Percentiles rank a stretch among this genome's conserved stretches.
These are phyloP conservation scores for Globisporangium sylvaticum DNA, from an alignment of 352 stramenopile species.

Conservation along the genomic window DNA sequence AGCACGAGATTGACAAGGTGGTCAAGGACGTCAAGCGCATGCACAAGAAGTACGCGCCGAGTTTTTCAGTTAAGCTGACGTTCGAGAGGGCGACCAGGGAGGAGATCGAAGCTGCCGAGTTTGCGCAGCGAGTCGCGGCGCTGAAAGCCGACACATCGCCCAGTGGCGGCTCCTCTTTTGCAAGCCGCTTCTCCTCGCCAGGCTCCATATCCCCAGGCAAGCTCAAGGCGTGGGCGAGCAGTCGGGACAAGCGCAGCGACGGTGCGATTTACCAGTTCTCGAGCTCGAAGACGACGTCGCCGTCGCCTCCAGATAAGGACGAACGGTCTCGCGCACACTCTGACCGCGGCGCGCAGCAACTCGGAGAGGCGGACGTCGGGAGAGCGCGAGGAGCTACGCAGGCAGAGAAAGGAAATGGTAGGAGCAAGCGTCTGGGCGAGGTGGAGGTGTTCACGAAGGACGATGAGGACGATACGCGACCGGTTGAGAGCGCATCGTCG, in stretches of 20 bases:
- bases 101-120: conserved; percentile 17
- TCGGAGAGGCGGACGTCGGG: background rate
- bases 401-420: background rate
- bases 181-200: conserved; percentile 8
- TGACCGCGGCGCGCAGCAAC: conserved; percentile 3
- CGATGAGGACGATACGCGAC: conserved; percentile 3
- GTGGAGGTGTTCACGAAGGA: conserved; percentile 10
- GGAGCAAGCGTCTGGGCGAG: background rate
- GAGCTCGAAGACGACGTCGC: conserved; percentile 5
- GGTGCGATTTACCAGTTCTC: conserved; percentile 5
- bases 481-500: background rate
- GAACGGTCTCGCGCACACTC: conserved; percentile 9
- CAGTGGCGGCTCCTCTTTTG: conserved; percentile 1
- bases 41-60: conserved; percentile 54
- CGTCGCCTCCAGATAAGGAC: background rate
- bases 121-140: conserved; percentile 6
- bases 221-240: conserved; percentile 17
- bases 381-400: background rate
- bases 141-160: conserved; percentile 2
- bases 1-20: conserved; percentile 69
- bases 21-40: conserved; percentile 66
- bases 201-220: conserved; percentile 6
- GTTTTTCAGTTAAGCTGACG: conserved; percentile 43
- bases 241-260: conserved; percentile 19
- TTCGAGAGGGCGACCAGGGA: conserved; percentile 40